Percentiles rank a stretch among this genome's conserved stretches.
phyloP scores from a whole-genome alignment of 2,329 filamentous ascomycete genomes.

The Penicillium sp. region DNA sequence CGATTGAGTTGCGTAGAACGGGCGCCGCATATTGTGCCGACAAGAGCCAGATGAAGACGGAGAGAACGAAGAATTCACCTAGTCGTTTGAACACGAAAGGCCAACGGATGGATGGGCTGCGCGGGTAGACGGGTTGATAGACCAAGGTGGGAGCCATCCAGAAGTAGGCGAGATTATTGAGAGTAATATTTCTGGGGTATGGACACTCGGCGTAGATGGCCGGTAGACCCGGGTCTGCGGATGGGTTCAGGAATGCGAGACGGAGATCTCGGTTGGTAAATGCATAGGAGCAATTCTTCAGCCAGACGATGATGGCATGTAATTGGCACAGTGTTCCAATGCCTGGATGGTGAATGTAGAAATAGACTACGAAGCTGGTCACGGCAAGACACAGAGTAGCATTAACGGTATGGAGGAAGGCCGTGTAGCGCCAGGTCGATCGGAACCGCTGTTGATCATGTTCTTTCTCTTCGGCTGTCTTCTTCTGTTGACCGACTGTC shows the following conservation, averaged over 20 bases:
- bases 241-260: conserved; percentile 83
- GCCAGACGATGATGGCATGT: conserved; percentile 92
- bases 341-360: conserved; percentile 85
- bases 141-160: conserved; percentile 97
- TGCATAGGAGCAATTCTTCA: conserved; percentile 94
- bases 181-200: conserved; percentile 88
- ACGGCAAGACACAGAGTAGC: conserved; percentile 78
- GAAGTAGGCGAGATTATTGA: conserved; percentile 88
- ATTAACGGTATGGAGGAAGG: conserved; percentile 80
- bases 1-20: conserved; percentile 83
- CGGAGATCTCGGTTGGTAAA: conserved; percentile 95
- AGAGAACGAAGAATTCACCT: conserved; percentile 74
- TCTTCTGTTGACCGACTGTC: conserved; percentile 63
- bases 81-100: conserved; percentile 82
- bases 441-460: conserved; percentile 68
- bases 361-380: conserved; percentile 86
- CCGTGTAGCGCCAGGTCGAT: conserved; percentile 77
- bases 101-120: conserved; percentile 81
- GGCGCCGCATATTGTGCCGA: conserved; percentile 94
- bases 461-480: conserved; percentile 61
- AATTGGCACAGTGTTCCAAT: conserved; percentile 90
- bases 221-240: conserved; percentile 69
- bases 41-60: conserved; percentile 92
- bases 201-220: conserved; percentile 81
- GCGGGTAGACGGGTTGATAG: conserved; percentile 95